Conservation (phyloP, 2,329 filamentous ascomycete species). For the Fusarium sp. region DNA sequence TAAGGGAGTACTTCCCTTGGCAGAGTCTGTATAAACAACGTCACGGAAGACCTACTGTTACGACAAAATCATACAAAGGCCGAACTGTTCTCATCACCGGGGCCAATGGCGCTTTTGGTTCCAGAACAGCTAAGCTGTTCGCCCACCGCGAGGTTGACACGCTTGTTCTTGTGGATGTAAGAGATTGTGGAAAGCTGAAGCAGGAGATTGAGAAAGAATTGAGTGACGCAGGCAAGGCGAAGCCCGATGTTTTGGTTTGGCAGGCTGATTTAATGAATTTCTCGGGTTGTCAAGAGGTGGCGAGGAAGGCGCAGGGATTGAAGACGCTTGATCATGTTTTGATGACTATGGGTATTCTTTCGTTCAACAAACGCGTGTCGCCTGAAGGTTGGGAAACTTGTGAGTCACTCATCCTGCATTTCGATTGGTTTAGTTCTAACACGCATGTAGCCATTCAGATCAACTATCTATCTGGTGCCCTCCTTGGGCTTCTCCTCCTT, state of each 20-base stretch:
- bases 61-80: constrained; percentile 53
- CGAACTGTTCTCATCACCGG: constrained; percentile 54
- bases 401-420: constrained; percentile 25
- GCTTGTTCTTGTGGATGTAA: constrained; percentile 54
- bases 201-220: constrained; percentile 52
- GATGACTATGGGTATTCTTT: constrained; percentile 54
- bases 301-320: constrained; percentile 46
- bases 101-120: constrained; percentile 54
- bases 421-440: background rate
- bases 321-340: constrained; percentile 53
- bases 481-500: constrained; percentile 51
- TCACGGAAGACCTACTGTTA: constrained; percentile 50
- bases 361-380: constrained; percentile 53
- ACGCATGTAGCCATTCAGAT: constrained; percentile 50
- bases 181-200: constrained; percentile 50
- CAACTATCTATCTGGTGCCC: constrained; percentile 54
- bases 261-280: constrained; percentile 55
- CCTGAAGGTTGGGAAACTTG: constrained; percentile 56
- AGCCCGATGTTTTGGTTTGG: constrained; percentile 53
- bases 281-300: constrained; percentile 51
- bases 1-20: constrained; percentile 54
- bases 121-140: constrained; percentile 53
- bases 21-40: constrained; percentile 51
- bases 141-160: constrained; percentile 51
- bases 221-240: constrained; percentile 38